phyloP scores from a whole-genome alignment of 2,329 filamentous ascomycete species.

The Paecilomyces niveus region DNA sequence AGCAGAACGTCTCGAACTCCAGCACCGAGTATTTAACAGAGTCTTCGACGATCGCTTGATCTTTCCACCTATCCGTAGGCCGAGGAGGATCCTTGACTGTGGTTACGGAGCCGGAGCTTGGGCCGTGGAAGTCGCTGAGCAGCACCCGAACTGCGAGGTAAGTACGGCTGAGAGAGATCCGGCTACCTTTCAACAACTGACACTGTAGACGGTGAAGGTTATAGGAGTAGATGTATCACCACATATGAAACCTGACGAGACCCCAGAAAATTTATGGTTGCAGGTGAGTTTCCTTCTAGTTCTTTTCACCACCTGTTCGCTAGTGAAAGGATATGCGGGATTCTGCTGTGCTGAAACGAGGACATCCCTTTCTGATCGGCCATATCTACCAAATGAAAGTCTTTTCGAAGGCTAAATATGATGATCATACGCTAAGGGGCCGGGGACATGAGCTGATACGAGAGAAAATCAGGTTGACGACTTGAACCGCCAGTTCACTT shows the following conservation, averaged over 20 bases:
- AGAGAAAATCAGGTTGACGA: slow-evolving; percentile 51
- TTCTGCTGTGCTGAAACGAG: background rate
- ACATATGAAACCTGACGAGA: slow-evolving; percentile 58
- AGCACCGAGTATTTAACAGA: slow-evolving; percentile 56
- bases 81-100: slow-evolving; percentile 60
- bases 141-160: slow-evolving; percentile 60
- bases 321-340: background rate
- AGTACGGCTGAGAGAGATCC: slow-evolving; percentile 11
- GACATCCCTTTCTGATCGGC: background rate
- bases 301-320: background rate
- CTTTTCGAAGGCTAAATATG: background rate
- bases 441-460: slow-evolving; percentile 11
- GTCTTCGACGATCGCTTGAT: slow-evolving; percentile 62
- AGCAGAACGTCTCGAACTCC: slow-evolving; percentile 55
- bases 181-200: slow-evolving; percentile 4
- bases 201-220: slow-evolving; percentile 43
- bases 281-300: slow-evolving; percentile 39
- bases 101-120: slow-evolving; percentile 66
- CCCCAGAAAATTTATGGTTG: slow-evolving; percentile 60
- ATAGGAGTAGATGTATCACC: slow-evolving; percentile 66
- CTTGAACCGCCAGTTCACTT: slow-evolving; percentile 62
- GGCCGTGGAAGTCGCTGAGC: slow-evolving; percentile 61
- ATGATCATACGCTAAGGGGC: background rate
- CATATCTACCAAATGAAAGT: background rate
- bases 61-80: slow-evolving; percentile 58